phyloP scores from a whole-genome alignment of 1,284 basidiomycete genomes.

The Laetiporus sulphureus region DNA sequence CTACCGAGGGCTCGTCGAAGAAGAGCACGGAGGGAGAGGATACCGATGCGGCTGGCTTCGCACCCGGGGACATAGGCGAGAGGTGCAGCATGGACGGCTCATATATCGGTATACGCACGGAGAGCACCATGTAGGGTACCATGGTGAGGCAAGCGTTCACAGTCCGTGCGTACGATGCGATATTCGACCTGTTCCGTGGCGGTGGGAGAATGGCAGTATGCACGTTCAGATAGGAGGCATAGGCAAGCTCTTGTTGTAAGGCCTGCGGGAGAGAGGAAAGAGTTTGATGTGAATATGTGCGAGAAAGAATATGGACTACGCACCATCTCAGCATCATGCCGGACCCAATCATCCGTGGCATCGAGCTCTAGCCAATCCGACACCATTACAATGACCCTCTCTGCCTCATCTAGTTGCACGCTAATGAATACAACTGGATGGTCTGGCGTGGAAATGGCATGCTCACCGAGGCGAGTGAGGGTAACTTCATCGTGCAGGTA shows the following conservation, averaged over 20 bases:
- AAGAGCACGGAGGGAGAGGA: constrained; percentile 8
- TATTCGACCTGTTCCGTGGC: constrained; percentile 77
- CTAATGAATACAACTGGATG: not conserved
- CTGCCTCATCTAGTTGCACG: constrained; percentile 67
- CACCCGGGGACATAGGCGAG: constrained; percentile 22
- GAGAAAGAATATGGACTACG: not conserved
- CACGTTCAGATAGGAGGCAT: constrained; percentile 89
- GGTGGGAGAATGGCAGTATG: constrained; percentile 85
- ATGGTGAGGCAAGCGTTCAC: constrained; percentile 74
- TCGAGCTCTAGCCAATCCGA: constrained; percentile 97
- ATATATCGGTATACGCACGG: constrained; percentile 81
- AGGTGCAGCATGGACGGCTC: constrained; percentile 55
- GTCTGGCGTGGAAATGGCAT: constrained; percentile 1
- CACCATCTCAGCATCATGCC: constrained; percentile 93
- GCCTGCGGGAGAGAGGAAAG: too few relatives aligned
- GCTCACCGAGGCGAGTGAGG: constrained; percentile 75
- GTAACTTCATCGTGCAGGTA: constrained; percentile 87
- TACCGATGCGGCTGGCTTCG: constrained; percentile 18
- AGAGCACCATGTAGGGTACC: constrained; percentile 68
- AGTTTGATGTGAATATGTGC: too few relatives aligned
- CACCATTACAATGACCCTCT: constrained; percentile 69
- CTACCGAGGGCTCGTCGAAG: constrained; percentile 55
- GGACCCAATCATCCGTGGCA: constrained; percentile 87
- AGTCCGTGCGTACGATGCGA: constrained; percentile 90
- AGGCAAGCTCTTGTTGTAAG: constrained; percentile 88